Evolutionary conservation across 164 flowering plant genomes (phyloP).

Genomic region (Vitis cinerea): DNA sequence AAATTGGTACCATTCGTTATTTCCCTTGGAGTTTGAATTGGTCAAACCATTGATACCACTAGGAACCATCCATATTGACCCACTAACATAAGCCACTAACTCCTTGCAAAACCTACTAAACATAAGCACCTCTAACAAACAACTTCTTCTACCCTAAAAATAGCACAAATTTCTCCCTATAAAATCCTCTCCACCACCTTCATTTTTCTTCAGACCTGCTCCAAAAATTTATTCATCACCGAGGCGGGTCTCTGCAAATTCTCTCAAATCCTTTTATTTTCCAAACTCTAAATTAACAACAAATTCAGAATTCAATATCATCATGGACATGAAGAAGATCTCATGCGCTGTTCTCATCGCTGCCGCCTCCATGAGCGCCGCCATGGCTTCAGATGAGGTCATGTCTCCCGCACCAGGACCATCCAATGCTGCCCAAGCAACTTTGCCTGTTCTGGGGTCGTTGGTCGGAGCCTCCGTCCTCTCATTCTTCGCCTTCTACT

Average conservation of each 20-base stretch:
- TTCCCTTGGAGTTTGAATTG: too few species aligned
- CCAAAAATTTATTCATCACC: slow-evolving; percentile 4
- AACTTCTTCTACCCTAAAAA: neutral
- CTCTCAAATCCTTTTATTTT: too few species aligned
- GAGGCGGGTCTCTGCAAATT: slow-evolving; percentile 5
- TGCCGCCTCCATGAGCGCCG: slow-evolving; percentile 51
- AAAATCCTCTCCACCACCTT: slow-evolving; percentile 11
- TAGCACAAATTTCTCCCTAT: slow-evolving; percentile 1
- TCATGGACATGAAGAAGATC: slow-evolving; percentile 63
- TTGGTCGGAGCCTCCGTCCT: slow-evolving; percentile 31
- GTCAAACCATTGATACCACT: too few species aligned
- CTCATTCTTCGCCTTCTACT: slow-evolving; percentile 24
- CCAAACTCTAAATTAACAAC: too few species aligned
- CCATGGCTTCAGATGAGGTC: too few species aligned
- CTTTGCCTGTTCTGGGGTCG: slow-evolving; percentile 25
- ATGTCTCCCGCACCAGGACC: slow-evolving; percentile 12
- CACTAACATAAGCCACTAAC: neutral
- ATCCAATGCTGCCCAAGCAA: slow-evolving; percentile 6
- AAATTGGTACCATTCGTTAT: too few species aligned
- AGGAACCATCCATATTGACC: neutral
- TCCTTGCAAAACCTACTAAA: slow-evolving; percentile 14
- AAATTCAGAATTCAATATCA: neutral
- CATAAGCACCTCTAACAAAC: too few species aligned
- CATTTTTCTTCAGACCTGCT: slow-evolving; percentile 19
- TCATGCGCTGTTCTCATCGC: slow-evolving; percentile 41